A percentile compares a stretch with the other conserved stretches of the same genome.
Conservation (phyloP, 2,329 filamentous ascomycete genomes). For the Aspergillus jensenii region DNA sequence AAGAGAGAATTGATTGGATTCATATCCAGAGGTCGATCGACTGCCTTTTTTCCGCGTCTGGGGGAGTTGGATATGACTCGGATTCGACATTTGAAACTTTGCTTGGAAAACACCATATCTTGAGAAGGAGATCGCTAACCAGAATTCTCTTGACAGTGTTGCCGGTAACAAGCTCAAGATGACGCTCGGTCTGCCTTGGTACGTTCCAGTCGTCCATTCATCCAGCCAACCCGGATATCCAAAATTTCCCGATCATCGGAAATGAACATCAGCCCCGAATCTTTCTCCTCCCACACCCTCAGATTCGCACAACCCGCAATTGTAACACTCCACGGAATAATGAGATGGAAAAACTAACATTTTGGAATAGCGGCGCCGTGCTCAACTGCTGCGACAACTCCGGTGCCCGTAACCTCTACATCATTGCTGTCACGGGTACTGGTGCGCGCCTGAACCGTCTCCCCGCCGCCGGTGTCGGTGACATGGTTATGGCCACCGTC, state of each 20-base stretch:
- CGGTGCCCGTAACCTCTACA: conserved; percentile 97
- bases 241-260: conserved; percentile 11
- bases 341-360: conserved; percentile 14
- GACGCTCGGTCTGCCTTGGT: conserved; percentile 99
- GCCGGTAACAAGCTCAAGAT: conserved; percentile 99
- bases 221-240: not conserved
- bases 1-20: not conserved
- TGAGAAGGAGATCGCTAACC: conserved; percentile 18
- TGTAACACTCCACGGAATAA: conserved; percentile 2
- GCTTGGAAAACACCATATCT: not conserved
- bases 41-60: not conserved
- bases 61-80: not conserved
- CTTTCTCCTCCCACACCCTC: not conserved
- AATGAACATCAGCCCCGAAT: conserved; percentile 15
- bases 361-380: conserved; percentile 76
- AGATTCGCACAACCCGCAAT: not conserved
- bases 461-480: conserved; percentile 94
- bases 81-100: not conserved
- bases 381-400: conserved; percentile 99
- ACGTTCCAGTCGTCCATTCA: conserved; percentile 53
- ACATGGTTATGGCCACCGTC: conserved; percentile 99
- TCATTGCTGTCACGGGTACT: conserved; percentile 99
- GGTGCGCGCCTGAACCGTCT: conserved; percentile 97
- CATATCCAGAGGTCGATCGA: not conserved
- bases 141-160: conserved; percentile 55